Evolutionary conservation across 2,329 filamentous ascomycete genomes (phyloP).

Genomic region (Apiospora hydei): DNA sequence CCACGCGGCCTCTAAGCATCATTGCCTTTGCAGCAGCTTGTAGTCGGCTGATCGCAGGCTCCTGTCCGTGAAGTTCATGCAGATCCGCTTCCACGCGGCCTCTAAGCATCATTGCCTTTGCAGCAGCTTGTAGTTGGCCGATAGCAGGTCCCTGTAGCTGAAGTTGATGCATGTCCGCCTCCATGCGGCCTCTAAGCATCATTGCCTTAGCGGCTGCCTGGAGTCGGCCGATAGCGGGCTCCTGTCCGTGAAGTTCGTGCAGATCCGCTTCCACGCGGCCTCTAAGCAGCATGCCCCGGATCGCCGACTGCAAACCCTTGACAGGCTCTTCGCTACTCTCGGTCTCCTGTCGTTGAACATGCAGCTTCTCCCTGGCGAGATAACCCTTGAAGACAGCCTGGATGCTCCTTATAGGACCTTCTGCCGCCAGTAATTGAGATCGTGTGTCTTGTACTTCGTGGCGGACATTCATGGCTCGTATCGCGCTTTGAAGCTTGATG

Average conservation of each 20-base stretch:
- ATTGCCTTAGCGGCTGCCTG: constrained; percentile 70
- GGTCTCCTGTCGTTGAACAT: constrained; percentile 63
- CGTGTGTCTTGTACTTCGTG: constrained; percentile 61
- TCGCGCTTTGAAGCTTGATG: constrained; percentile 81
- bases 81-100: constrained; percentile 56
- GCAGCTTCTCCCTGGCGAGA: constrained; percentile 65
- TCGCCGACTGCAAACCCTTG: constrained; percentile 68
- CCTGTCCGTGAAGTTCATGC: constrained; percentile 58
- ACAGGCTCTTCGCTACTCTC: constrained; percentile 59
- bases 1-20: constrained; percentile 61
- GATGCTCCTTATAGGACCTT: constrained; percentile 69
- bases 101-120: constrained; percentile 66
- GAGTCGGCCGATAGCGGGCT: constrained; percentile 59
- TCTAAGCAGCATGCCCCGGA: constrained; percentile 72
- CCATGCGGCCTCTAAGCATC: constrained; percentile 61
- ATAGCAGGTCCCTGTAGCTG: constrained; percentile 58
- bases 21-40: constrained; percentile 70
- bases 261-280: constrained; percentile 56
- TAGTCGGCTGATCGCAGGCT: constrained; percentile 59
- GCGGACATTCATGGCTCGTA: constrained; percentile 72
- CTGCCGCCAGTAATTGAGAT: constrained; percentile 62
- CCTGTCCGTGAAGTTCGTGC: constrained; percentile 58
- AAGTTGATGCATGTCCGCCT: constrained; percentile 59
- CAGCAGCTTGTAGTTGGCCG: constrained; percentile 68
- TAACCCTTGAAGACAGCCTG: constrained; percentile 73